Evolutionary conservation across 345 rosid genomes (phyloP).

Genomic region (Theobroma cacao): DNA sequence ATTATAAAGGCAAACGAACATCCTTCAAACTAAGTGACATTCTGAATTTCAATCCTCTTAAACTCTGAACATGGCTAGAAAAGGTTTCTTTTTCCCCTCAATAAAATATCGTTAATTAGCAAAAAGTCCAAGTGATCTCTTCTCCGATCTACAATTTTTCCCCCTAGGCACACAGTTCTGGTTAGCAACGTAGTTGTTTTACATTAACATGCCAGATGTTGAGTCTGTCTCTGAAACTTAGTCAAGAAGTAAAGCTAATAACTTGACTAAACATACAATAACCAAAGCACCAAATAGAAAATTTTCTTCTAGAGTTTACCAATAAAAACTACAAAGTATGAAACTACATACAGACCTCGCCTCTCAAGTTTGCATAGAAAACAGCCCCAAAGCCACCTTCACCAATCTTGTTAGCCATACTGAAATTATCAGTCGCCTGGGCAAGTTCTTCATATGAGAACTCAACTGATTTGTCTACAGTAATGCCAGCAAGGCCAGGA

Average conservation of each 20-base stretch:
- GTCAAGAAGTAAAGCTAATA: not conserved
- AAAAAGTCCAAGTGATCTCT: not conserved
- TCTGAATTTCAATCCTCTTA: slow-evolving; percentile 2
- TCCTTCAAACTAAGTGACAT: not conserved
- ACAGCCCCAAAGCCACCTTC: slow-evolving; percentile 93
- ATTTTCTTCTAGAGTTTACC: slow-evolving; percentile 9
- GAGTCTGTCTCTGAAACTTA: not conserved
- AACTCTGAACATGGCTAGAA: not conserved
- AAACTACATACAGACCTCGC: slow-evolving; percentile 57
- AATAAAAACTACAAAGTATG: not conserved
- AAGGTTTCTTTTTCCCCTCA: not conserved
- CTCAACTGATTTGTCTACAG: slow-evolving; percentile 85
- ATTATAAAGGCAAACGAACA: not conserved
- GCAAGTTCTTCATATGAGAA: slow-evolving; percentile 92
- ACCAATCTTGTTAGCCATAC: slow-evolving; percentile 83
- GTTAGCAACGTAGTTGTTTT: not conserved
- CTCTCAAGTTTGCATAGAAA: slow-evolving; percentile 88
- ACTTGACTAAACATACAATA: not conserved
- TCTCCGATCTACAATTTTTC: not conserved
- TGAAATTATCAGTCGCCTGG: slow-evolving; percentile 79
- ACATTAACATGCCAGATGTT: not conserved
- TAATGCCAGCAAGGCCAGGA: slow-evolving; percentile 55
- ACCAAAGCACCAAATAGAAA: not conserved
- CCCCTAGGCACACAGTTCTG: not conserved
- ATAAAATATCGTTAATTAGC: not conserved